Conservation (phyloP, 345 rosid genomes). For the Gossypium mustelinum region DNA sequence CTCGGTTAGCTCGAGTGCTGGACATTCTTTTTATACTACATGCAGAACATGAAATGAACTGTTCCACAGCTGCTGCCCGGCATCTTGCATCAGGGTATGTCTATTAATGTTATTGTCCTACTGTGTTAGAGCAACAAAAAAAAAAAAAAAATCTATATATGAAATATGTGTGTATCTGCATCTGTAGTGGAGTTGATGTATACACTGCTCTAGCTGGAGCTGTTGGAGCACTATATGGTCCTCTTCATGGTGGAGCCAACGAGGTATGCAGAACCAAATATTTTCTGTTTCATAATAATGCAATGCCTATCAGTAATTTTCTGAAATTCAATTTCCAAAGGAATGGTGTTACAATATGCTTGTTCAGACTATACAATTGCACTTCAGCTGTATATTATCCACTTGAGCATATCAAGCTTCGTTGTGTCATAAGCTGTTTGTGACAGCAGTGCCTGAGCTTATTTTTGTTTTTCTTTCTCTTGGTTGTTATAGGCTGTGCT, state of each 20-base stretch:
- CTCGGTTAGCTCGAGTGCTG: conserved; percentile 81
- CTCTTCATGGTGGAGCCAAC: conserved; percentile 98
- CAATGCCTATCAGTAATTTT: background rate
- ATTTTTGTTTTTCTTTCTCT: conserved; percentile 5
- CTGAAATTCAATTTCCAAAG: background rate
- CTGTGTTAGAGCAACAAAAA: background rate
- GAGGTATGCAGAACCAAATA: conserved; percentile 49
- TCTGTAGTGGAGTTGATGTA: conserved; percentile 85
- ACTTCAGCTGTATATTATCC: background rate
- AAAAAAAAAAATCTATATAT: background rate
- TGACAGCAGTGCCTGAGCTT: background rate
- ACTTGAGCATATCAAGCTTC: background rate
- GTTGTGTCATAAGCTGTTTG: conserved; percentile 13
- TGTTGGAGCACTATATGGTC: conserved; percentile 94
- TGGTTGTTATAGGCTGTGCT: conserved; percentile 75
- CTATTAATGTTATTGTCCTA: conserved; percentile 5
- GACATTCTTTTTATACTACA: conserved; percentile 90
- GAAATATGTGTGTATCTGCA: conserved; percentile 19
- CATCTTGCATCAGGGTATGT: conserved; percentile 94
- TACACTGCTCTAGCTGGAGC: conserved; percentile 93
- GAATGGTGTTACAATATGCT: conserved; percentile 4
- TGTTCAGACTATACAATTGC: conserved; percentile 12
- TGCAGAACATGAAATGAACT: conserved; percentile 98
- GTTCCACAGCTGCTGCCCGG: conserved; percentile 91
- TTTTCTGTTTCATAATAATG: background rate